Evolutionary conservation across 768 basidiomycete genomes (phyloP).

Genomic region (Russula ochroleuca): DNA sequence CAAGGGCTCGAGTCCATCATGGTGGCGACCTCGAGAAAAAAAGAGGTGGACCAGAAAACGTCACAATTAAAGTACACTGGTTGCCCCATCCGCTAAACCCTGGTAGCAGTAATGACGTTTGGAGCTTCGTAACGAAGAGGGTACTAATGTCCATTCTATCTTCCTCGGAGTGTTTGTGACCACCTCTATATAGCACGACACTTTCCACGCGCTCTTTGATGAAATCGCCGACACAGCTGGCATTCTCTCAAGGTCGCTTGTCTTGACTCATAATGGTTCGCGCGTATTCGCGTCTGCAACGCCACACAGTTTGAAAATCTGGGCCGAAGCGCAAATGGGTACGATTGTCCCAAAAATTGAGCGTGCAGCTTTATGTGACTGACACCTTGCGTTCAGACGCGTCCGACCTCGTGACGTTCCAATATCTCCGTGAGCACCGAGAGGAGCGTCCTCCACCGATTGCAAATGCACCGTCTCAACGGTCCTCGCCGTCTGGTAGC

Average conservation of each 20-base stretch:
- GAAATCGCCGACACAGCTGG: conserved; percentile 57
- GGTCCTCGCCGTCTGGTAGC: conserved; percentile 25
- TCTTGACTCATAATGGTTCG: conserved; percentile 57
- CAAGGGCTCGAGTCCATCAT: conserved; percentile 32
- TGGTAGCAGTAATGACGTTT: conserved; percentile 39
- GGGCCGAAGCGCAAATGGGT: conserved; percentile 67
- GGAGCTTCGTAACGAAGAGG: conserved; percentile 55
- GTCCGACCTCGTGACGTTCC: conserved; percentile 57
- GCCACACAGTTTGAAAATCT: conserved; percentile 60
- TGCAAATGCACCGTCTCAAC: conserved; percentile 20
- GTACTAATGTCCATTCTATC: conserved; percentile 37
- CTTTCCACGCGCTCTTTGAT: conserved; percentile 61
- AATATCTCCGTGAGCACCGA: conserved; percentile 52
- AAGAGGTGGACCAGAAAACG: conserved; percentile 36
- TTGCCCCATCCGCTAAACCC: conserved; percentile 55
- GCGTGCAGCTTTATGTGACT: neutral
- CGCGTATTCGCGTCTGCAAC: conserved; percentile 68
- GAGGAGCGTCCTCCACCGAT: conserved; percentile 26
- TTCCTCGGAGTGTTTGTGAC: neutral
- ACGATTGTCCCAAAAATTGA: conserved; percentile 27
- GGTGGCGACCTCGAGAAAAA: conserved; percentile 25
- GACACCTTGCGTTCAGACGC: conserved; percentile 46
- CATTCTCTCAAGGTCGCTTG: conserved; percentile 48
- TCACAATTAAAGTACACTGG: conserved; percentile 60
- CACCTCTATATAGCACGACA: conserved; percentile 48